Evolutionary conservation across 75 land plant species (phyloP), one percentile per base, ranked within the genome.

Genomic region (Pinus tabuliformis): DNA sequence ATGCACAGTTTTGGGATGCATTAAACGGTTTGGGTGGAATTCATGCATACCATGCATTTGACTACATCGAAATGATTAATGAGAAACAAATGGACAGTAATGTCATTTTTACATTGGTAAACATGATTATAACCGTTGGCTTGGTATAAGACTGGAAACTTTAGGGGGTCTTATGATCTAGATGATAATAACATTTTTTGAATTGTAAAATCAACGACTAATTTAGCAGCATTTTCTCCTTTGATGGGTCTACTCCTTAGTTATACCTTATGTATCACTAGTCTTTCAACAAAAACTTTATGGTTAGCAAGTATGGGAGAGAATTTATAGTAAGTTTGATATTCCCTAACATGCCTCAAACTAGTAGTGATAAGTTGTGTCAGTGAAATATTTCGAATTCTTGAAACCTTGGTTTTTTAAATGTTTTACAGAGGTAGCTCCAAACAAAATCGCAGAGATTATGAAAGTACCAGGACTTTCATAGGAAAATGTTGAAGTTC

Each of bases 1-100:
- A 97, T 87, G 98, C 99, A 58, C 99, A 95, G 83, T 95, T 95
- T 89, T 86, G 94, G 49, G 99, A 97, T 78, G 99, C 98, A 56
- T 81, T 97, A 22, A 92, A 97, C 84, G 98, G 99, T 59, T 70
- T 95, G 8, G 86, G 93, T 37, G 93, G 90, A 21, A 97, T 97
- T 21, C 93, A 98, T 77, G 99, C 98, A 59, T 97, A 95, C 75
- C 85, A 91, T 77, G 98, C 98, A 73, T 91, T 95, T 86, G 99
- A 97, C 72, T 83, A 94, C 20, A 91, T 97, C 93, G 93, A 94
- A 49, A 81, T 73, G 8, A 86, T 92, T n/a, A 95, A 95, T 88
- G 99, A 94, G 16, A 89, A 91, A 59, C 78, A 98, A 15, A 90
- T 95, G 96, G 98, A 97, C 77, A 95, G 88, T 42, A 97, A 92